Evolutionary conservation across 2,329 filamentous ascomycete genomes (phyloP).

Genomic region (Hymenoscyphus fraxineus): DNA sequence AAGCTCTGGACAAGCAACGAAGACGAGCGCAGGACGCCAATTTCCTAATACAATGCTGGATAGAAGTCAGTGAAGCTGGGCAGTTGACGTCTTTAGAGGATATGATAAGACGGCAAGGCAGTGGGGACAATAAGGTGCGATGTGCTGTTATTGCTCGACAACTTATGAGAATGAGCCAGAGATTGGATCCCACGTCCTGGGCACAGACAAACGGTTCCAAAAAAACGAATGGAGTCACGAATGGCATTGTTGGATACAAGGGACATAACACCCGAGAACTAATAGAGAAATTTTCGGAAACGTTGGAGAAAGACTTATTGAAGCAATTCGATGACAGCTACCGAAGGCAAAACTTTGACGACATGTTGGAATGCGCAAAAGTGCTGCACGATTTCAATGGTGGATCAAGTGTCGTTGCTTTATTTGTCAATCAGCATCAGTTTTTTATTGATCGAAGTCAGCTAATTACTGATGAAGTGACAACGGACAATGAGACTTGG

Average conservation of each 20-base stretch:
- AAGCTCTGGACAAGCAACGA: slow-evolving; percentile 90
- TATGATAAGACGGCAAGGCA: slow-evolving; percentile 71
- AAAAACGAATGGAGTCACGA: slow-evolving; percentile 48
- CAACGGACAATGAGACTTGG: slow-evolving; percentile 62
- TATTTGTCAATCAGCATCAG: slow-evolving; percentile 98
- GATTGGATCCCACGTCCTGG: slow-evolving; percentile 77
- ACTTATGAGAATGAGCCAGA: slow-evolving; percentile 87
- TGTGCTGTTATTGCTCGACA: slow-evolving; percentile 93
- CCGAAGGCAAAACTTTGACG: slow-evolving; percentile 88
- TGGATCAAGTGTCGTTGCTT: slow-evolving; percentile 87
- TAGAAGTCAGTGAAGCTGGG: slow-evolving; percentile 87
- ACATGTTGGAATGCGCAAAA: slow-evolving; percentile 95
- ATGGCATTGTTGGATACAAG: slow-evolving; percentile 42
- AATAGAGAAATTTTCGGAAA: slow-evolving; percentile 95
- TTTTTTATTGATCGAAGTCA: slow-evolving; percentile 98
- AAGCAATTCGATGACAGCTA: slow-evolving; percentile 98
- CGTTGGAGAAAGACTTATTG: slow-evolving; percentile 88
- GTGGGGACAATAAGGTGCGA: slow-evolving; percentile 86
- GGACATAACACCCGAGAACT: slow-evolving; percentile 72
- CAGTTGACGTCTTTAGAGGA: slow-evolving; percentile 85
- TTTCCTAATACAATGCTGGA: slow-evolving; percentile 95
- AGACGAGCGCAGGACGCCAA: slow-evolving; percentile 87
- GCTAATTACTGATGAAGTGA: slow-evolving; percentile 69
- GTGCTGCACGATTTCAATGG: slow-evolving; percentile 95
- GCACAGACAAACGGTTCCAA: slow-evolving; percentile 53